Base-by-base conservation (phyloP, 352 stramenopile species). In the Pythium utonaiense region DNA sequence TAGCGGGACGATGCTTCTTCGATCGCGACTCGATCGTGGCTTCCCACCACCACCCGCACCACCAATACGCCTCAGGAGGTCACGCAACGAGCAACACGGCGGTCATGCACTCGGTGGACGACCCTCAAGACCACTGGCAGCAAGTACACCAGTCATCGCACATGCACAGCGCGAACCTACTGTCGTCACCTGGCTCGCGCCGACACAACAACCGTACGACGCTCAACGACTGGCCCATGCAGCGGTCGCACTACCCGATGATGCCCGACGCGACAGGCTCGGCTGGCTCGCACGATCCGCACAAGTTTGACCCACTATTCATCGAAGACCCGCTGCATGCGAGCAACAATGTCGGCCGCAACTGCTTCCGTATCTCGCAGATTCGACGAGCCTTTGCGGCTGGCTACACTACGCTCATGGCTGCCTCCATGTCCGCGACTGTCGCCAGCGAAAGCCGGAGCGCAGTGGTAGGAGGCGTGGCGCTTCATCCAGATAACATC, bases 261-360 rank as follows among this genome's bases (percentile, higher is more conserved):
- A 42, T 64, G 13, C 64, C 79, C 30, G 60, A 89, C 25, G n/a
- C 51, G 24, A 58, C 53, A 2, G 24, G n/a, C n/a, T n/a, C 45
- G 8, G 45, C 53, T n/a, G 73, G 80, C 1, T 21, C 40, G n/a
- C 84, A 95, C 27, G 86, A 96, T 28, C 85, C 88, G 17, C 87
- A 95, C 73, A 94, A 95, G 59, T 96, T 98, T 68, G 93, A 98
- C 59, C 93, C 93, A 0, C 74, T 98, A 7, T 98, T 96, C 77
- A 97, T 98, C 42, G 94, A 98, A 69, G 96, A 98, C 67, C 96
- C 94, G 4, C 67, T 98, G 17, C 91, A 85, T 24, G 74, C 86
- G 9, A 94, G 84, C 54, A 98, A 98, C 75, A 98, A 98, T 63
- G 94, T 98, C 25, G 94, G 94, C 16, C 77, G 96, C 49, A 98